Evolutionary conservation across 176 grass and related monocot genomes (phyloP).

Genomic region (Oryza coarctata): DNA sequence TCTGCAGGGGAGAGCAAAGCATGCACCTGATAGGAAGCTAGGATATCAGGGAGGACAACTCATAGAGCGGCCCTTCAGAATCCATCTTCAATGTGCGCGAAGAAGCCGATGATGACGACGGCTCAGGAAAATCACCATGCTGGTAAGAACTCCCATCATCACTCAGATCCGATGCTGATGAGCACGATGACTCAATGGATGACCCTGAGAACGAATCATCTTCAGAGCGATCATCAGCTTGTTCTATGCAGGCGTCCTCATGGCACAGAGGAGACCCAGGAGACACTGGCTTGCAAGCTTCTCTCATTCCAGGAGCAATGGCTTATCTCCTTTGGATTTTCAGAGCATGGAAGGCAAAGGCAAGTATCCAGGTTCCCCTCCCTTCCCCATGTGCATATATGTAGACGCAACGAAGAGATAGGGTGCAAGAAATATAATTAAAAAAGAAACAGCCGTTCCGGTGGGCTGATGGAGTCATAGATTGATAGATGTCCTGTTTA

Average conservation of each 20-base stretch:
- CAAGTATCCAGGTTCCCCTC: background rate
- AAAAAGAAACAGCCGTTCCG: background rate
- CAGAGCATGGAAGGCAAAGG: slow-evolving; percentile 26
- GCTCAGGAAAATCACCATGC: background rate
- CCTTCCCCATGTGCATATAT: slow-evolving; percentile 24
- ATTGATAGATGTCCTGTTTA: background rate
- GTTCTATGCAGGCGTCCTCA: background rate
- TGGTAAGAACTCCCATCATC: slow-evolving; percentile 33
- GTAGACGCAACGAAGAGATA: background rate
- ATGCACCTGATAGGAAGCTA: slow-evolving; percentile 56
- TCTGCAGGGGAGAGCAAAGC: background rate
- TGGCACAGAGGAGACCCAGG: background rate
- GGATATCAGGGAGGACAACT: slow-evolving; percentile 44
- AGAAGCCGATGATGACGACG: background rate
- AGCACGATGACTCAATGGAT: slow-evolving; percentile 27
- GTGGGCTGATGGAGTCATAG: slow-evolving; percentile 14
- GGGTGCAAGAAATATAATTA: background rate
- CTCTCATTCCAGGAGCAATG: slow-evolving; percentile 36
- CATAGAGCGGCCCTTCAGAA: slow-evolving; percentile 29
- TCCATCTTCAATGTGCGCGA: slow-evolving; percentile 36
- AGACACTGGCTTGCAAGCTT: background rate
- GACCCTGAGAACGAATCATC: background rate
- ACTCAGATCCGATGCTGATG: slow-evolving; percentile 22
- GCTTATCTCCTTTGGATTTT: slow-evolving; percentile 18
- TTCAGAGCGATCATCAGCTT: background rate